These are phyloP conservation scores for Exidia glandulosa DNA, from an alignment of 768 basidiomycete species.

Conservation along the genomic window DNA sequence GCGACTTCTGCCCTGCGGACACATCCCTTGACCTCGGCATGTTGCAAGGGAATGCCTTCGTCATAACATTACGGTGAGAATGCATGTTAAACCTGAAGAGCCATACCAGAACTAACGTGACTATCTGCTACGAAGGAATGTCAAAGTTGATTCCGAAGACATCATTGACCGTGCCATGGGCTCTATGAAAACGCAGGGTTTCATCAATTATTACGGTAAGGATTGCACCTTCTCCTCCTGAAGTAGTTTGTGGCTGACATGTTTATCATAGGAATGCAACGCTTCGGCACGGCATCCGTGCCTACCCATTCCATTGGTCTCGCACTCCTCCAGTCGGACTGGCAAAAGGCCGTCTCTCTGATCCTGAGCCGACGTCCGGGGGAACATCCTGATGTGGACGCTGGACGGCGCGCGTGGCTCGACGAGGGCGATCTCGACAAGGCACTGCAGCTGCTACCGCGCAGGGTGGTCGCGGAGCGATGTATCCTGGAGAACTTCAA, in stretches of 20 bases:
- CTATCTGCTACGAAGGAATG: constrained; percentile 48
- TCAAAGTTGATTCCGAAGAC: constrained; percentile 64
- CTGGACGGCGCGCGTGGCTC: constrained; percentile 81
- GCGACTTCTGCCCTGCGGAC: constrained; percentile 79
- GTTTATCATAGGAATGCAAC: constrained; percentile 75
- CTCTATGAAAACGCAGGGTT: constrained; percentile 72
- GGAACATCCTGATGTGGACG: constrained; percentile 84
- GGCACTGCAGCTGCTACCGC: constrained; percentile 78
- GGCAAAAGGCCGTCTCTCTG: constrained; percentile 76
- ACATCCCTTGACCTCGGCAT: constrained; percentile 82
- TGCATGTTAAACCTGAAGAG: too few species aligned
- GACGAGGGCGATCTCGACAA: constrained; percentile 67
- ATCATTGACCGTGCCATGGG: constrained; percentile 65
- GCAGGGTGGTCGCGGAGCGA: constrained; percentile 86
- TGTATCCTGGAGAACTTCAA: constrained; percentile 85
- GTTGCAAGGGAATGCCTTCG: constrained; percentile 92
- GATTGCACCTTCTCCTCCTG: background rate
- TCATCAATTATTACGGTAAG: constrained; percentile 95
- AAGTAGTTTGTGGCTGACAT: background rate
- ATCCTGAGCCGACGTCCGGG: constrained; percentile 77
- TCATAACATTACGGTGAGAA: constrained; percentile 81
- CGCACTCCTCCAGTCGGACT: constrained; percentile 78
- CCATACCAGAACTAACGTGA: background rate
- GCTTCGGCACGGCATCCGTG: constrained; percentile 93
- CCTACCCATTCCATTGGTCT: constrained; percentile 93